These are phyloP conservation scores for Penicillium sp. DNA, from an alignment of 2,329 filamentous ascomycete genomes.

Conservation along the genomic window DNA sequence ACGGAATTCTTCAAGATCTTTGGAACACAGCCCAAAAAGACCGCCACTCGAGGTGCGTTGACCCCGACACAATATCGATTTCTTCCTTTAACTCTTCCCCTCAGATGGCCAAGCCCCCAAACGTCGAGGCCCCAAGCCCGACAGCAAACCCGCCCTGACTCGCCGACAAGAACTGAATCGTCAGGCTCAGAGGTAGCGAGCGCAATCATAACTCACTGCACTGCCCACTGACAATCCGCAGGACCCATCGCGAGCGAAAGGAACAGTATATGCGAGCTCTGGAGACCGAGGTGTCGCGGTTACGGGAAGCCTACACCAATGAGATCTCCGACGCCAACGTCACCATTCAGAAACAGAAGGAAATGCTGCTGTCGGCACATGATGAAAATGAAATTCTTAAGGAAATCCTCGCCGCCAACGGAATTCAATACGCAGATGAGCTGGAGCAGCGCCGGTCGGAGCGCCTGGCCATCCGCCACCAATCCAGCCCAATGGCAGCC, in stretches of 20 bases:
- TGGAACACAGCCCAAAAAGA: constrained; percentile 60
- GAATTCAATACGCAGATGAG: constrained; percentile 53
- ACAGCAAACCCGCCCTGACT: constrained; percentile 90
- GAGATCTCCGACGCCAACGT: constrained; percentile 54
- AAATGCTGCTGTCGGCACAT: constrained; percentile 64
- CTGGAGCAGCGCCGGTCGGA: constrained; percentile 37
- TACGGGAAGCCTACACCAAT: constrained; percentile 71
- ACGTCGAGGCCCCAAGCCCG: constrained; percentile 87
- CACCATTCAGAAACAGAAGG: constrained; percentile 60
- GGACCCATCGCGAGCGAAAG: constrained; percentile 93
- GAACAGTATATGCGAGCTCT: constrained; percentile 92
- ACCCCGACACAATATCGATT: background rate
- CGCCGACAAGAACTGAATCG: constrained; percentile 89
- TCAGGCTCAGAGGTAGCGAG: constrained; percentile 80
- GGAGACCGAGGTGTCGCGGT: constrained; percentile 80
- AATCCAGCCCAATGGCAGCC: constrained; percentile 41
- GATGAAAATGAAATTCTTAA: constrained; percentile 76
- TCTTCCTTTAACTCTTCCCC: background rate
- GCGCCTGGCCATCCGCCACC: constrained; percentile 21
- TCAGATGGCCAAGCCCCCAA: constrained; percentile 83
- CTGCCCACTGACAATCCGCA: constrained; percentile 37
- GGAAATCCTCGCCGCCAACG: constrained; percentile 55
- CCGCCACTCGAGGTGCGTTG: constrained; percentile 60
- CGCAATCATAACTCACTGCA: background rate
- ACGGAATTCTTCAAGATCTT: constrained; percentile 49